These are phyloP conservation scores for Curvularia verruculosa DNA, from an alignment of 2,329 filamentous ascomycete genomes.

Conservation along the genomic window DNA sequence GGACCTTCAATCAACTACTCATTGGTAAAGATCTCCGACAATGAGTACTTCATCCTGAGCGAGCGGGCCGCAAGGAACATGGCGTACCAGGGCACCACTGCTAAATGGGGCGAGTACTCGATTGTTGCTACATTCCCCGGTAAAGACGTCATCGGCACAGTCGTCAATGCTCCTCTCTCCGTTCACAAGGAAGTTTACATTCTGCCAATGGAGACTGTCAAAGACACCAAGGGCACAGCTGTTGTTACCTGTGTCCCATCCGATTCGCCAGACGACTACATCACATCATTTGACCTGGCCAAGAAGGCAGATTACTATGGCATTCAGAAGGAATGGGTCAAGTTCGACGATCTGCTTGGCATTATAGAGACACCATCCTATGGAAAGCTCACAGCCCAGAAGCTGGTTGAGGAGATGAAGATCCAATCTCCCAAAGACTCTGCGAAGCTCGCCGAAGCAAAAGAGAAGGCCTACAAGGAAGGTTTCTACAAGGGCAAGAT, in stretches of 20 bases:
- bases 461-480: slow-evolving; percentile 96
- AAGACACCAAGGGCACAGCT: slow-evolving; percentile 92
- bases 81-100: slow-evolving; percentile 89
- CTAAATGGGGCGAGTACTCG: slow-evolving; percentile 74
- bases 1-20: slow-evolving; percentile 89
- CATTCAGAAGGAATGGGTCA: slow-evolving; percentile 96
- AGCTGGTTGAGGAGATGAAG: slow-evolving; percentile 89
- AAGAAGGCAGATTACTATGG: slow-evolving; percentile 96
- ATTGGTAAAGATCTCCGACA: slow-evolving; percentile 72
- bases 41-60: slow-evolving; percentile 82
- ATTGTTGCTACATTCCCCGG: slow-evolving; percentile 78
- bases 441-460: slow-evolving; percentile 88
- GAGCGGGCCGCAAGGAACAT: slow-evolving; percentile 90
- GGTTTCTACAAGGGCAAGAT: slow-evolving; percentile 96
- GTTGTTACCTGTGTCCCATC: slow-evolving; percentile 96
- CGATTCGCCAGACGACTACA: slow-evolving; percentile 94
- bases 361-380: slow-evolving; percentile 79
- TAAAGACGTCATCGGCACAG: slow-evolving; percentile 82
- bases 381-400: slow-evolving; percentile 81
- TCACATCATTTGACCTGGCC: slow-evolving; percentile 81
- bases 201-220: slow-evolving; percentile 92
- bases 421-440: slow-evolving; percentile 96
- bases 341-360: slow-evolving; percentile 79
- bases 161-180: slow-evolving; percentile 88
- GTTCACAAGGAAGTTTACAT: slow-evolving; percentile 81